Percentiles rank a stretch among this genome's conserved stretches.
These are phyloP conservation scores for Raffaelea arxii DNA, from an alignment of 2,329 filamentous ascomycete species.

Conservation along the genomic window DNA sequence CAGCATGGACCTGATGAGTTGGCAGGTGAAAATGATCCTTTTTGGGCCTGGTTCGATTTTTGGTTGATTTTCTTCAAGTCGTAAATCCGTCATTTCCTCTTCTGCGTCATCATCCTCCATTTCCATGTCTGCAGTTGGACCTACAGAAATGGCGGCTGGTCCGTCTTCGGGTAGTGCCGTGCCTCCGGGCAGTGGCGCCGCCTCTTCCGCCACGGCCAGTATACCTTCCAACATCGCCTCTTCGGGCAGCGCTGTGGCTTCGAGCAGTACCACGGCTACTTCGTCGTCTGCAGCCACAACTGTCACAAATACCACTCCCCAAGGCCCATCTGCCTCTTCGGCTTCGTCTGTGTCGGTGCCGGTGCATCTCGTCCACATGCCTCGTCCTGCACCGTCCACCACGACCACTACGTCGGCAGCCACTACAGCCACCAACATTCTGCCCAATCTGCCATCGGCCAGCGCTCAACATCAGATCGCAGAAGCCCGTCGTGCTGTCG, in stretches of 20 bases:
- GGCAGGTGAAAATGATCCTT: no score
- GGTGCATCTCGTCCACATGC: neutral
- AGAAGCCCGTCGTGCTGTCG: constrained; percentile 48
- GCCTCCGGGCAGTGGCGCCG: no score
- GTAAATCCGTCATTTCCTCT: no score
- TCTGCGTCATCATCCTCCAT: no score
- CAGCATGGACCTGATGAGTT: no score
- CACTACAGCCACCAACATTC: constrained; percentile 9
- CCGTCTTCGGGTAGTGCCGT: no score
- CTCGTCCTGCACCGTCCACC: neutral
- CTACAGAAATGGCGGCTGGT: no score
- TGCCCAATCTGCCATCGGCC: constrained; percentile 29
- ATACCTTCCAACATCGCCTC: neutral
- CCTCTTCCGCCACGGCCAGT: neutral
- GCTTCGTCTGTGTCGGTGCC: constrained; percentile 6
- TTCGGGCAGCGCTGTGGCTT: neutral
- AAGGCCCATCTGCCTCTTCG: constrained; percentile 1
- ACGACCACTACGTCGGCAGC: neutral
- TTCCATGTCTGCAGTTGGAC: no score
- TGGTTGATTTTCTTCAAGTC: no score
- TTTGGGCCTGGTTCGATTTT: no score
- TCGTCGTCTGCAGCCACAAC: no score
- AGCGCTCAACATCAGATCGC: constrained; percentile 37
- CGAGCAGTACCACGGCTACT: neutral
- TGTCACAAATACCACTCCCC: neutral